Percentiles rank a stretch among this genome's conserved stretches.
These are phyloP conservation scores for Candida glucosophila DNA, from an alignment of 1,139 yeast species.

Conservation along the genomic window DNA sequence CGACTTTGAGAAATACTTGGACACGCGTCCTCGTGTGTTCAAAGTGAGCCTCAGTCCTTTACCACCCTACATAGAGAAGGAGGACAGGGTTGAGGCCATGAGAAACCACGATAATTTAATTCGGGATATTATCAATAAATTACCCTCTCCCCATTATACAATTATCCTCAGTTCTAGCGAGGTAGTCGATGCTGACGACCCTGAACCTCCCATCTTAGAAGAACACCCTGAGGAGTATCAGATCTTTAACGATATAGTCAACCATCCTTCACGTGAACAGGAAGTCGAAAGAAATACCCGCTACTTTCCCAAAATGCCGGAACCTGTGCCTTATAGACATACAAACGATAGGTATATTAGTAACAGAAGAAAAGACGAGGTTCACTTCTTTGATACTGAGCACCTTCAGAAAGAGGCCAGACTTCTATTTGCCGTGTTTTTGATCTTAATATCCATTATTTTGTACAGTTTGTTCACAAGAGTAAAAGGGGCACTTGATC, in stretches of 20 bases:
- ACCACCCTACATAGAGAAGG: constrained; percentile 20
- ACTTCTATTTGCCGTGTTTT: too few species aligned
- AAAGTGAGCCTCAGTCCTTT: constrained; percentile 43
- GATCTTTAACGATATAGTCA: constrained; percentile 39
- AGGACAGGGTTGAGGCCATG: constrained; percentile 14
- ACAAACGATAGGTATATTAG: constrained; percentile 24
- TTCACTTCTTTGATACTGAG: constrained; percentile 30
- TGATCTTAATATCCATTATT: too few species aligned
- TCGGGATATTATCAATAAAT: constrained; percentile 43
- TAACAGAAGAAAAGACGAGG: constrained; percentile 24
- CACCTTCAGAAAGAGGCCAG: too few species aligned
- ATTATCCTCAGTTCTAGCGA: constrained; percentile 39
- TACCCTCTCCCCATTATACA: constrained; percentile 62
- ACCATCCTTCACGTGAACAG: constrained; percentile 33
- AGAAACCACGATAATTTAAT: constrained; percentile 43
- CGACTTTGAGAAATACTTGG: constrained; percentile 43
- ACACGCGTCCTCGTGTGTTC: constrained; percentile 53
- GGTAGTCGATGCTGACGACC: constrained; percentile 15
- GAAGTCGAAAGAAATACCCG: constrained; percentile 52
- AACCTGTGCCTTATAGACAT: constrained; percentile 22
- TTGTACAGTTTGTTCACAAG: too few species aligned
- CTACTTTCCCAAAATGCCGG: constrained; percentile 23
- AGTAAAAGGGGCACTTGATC: too few species aligned
- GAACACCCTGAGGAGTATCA: constrained; percentile 31
- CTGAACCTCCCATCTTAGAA: too few species aligned